Base-by-base conservation (phyloP, 306 rosid genomes). In the Cicer arietinum region DNA sequence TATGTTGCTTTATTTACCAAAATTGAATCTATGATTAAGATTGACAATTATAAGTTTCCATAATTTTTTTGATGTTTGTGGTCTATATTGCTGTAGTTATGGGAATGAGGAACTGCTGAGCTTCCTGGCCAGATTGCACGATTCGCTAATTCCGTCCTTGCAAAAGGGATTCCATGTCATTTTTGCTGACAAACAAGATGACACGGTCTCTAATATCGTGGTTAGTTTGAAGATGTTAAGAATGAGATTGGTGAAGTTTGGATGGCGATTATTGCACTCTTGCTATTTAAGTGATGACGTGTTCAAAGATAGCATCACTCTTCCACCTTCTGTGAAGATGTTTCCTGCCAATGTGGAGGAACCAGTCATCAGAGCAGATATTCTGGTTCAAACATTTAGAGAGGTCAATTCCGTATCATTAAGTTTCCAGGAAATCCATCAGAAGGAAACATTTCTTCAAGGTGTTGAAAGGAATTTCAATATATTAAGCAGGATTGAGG, bases 311-410 rank as follows among this genome's bases (percentile, higher is more conserved):
- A 63, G 80, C 79, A 64, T 77, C 62, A 80, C 90, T 43, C 72
- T 89, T 80, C 93, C 88, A 8, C 83, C 87, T 80, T 89, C 89
- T 56, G 85, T 87, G 8, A 90, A 90, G 81, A 92, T 95, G 97
- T 90, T 95, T 71, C 99, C 99, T 53, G 97, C 96, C 74, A 89
- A 86, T 75, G 85, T 95, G 14, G 99, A 95, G 87, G 99, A 95
- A 78, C 92, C 95, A 46, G 79, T 71, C 81, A 88, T 95, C 72
- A 88, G 98, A 71, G 92, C 90, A 40, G 99, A 95, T 86, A 88
- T 95, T 48, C 81, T 95, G 83, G 88, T 90, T 82, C 93, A 90
- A 82, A 89, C 91, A 51, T 83, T 95, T 69, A 88, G 94, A 86
- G 96, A 92, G 83, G 88, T 95, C 74, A 86, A 89, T 82, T 91